These are phyloP conservation scores for Diaporthe ampelina DNA, from an alignment of 2,329 filamentous ascomycete genomes.

Conservation along the genomic window DNA sequence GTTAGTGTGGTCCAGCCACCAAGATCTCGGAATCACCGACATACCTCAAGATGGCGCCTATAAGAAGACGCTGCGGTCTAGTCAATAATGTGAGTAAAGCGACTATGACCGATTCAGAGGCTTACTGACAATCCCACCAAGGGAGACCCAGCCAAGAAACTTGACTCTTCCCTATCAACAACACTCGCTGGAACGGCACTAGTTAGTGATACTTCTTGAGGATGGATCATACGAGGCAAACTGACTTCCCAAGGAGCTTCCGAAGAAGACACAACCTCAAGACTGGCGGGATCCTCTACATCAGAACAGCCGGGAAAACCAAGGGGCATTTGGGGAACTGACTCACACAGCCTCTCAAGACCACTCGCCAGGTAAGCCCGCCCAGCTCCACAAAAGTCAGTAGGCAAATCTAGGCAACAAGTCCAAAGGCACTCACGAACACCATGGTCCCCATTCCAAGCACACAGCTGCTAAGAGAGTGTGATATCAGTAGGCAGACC, in stretches of 20 bases:
- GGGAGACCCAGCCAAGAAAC: too few relatives aligned
- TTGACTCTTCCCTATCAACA: too few relatives aligned
- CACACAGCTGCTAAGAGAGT: neutral
- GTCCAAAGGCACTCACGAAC: neutral
- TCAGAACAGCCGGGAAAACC: neutral
- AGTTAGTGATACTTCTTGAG: too few relatives aligned
- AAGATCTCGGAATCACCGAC: neutral
- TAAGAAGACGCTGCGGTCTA: too few relatives aligned
- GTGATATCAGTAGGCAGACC: neutral
- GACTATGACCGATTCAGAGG: too few relatives aligned
- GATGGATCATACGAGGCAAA: too few relatives aligned
- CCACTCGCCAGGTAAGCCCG: too few relatives aligned
- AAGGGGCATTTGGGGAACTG: neutral
- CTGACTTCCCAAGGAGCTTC: neutral
- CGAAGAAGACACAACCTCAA: too few relatives aligned
- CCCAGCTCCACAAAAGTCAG: neutral
- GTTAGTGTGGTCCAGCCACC: neutral
- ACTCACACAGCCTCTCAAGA: neutral
- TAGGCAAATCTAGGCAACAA: too few relatives aligned
- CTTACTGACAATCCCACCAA: neutral
- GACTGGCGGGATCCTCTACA: neutral
- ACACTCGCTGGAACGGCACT: too few relatives aligned
- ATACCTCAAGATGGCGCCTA: neutral
- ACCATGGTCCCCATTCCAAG: neutral
- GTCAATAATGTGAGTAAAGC: too few relatives aligned